phyloP scores from a whole-genome alignment of 768 basidiomycete species.

The Infundibulicybe gibba region DNA sequence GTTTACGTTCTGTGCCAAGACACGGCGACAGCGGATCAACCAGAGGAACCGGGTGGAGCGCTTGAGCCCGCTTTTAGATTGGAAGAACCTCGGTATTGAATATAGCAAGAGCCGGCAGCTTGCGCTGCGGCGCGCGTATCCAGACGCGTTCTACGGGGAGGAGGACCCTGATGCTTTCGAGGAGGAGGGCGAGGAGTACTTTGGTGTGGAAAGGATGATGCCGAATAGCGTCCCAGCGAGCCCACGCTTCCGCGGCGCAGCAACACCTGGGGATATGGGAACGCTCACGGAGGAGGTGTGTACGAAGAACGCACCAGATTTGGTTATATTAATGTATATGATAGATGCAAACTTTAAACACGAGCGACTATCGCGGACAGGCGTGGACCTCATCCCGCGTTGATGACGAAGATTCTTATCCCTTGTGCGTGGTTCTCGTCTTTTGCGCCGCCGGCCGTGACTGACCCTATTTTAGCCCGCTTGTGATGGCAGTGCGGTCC shows the following conservation, averaged over 20 bases:
- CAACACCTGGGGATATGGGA: conserved; percentile 92
- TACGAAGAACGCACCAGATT: conserved; percentile 1
- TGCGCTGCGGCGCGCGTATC: conserved; percentile 90
- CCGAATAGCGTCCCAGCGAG: conserved; percentile 84
- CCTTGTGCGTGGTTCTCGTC: conserved; percentile 59
- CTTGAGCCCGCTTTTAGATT: conserved; percentile 88
- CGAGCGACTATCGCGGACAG: conserved; percentile 81
- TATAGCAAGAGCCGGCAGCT: conserved; percentile 95
- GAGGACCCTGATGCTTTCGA: conserved; percentile 22
- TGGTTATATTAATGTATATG: background rate
- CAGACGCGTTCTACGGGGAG: conserved; percentile 79
- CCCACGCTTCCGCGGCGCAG: conserved; percentile 79
- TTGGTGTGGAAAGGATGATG: conserved; percentile 62
- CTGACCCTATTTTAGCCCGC: conserved; percentile 48
- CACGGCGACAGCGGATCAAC: conserved; percentile 96
- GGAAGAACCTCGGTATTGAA: conserved; percentile 97
- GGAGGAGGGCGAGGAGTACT: conserved; percentile 32
- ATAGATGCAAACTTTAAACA: conserved; percentile 82
- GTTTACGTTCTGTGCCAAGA: conserved; percentile 74
- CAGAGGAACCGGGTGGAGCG: conserved; percentile 98
- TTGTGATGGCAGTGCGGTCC: conserved; percentile 88
- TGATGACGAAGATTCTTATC: conserved; percentile 90
- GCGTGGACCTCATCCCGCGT: conserved; percentile 58
- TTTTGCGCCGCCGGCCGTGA: conserved; percentile 1
- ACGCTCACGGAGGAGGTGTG: conserved; percentile 83